Base-by-base conservation (phyloP, 495 filamentous ascomycete species). In the Neurospora sp. region DNA sequence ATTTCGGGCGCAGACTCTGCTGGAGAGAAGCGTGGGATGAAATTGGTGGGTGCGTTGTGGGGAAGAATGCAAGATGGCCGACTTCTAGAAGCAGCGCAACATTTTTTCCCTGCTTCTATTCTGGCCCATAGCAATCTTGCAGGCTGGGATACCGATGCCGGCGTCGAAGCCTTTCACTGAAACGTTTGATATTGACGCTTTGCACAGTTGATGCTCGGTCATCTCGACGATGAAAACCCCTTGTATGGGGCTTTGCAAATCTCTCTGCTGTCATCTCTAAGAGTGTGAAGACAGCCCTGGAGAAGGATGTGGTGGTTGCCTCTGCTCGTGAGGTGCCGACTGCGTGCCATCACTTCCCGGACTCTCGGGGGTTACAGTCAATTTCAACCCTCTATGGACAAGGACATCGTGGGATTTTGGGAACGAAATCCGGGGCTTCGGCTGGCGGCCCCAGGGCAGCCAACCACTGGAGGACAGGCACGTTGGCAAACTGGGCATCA, bases 11-110 rank as follows among this genome's bases (percentile, higher is more conserved):
- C 74, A 74, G 75, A 75, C 75, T 70, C 74, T 77, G 76, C 73
- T 66, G 54, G 73, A 70, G 66, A 73, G 7, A 38, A 70, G 75
- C 75, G 77, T 72, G 78, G 78, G 77, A 79, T 78, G 75, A 59
- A 74, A 66, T 66, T 66, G 54, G 54, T 72, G 70, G 48, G 74
- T 38, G 39, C 69, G 12, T 23, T 74, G 72, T 78, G 72, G 75
- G 75, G 73, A 69, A 74, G 69, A 66, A 66, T 66, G 54, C 54
- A 66, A 37, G 54, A 66, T 37, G 54, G 54, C 54, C 14, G 54
- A 66, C 54, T 66, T 66, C 54, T 66, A 66, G 54, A 66, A 66
- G 54, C 54, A 66, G 31, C 54, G 1, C 54, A 66, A 37, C 27
- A 35, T 66, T 66, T 66, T 62, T 66, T 35, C 27, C 27, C 54